Evolutionary conservation across 345 rosid species (phyloP), one percentile per base, ranked within the genome.

Genomic region (Combretum micranthum): DNA sequence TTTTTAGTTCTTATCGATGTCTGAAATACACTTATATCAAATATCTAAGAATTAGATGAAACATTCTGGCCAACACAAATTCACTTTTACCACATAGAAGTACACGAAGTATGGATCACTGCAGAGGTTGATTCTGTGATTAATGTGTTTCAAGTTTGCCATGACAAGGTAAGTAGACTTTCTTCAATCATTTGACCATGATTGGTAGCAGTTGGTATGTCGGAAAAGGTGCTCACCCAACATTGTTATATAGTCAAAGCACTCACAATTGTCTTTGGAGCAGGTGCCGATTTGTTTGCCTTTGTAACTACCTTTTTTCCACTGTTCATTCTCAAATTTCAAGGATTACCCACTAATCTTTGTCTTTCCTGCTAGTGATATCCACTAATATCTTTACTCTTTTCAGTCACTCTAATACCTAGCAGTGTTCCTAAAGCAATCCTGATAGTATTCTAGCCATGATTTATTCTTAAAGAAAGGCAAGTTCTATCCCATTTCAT

Each of bases 211-310:
- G 60, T 58, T 58, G 61, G 44, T 23, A 25, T 37, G 37, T 74
- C 48, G 72, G 72, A 66, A 65, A 65, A 80, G 81, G 50, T 72
- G 91, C 72, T 73, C 86, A 80, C 72, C 82, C 62, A 65, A 59
- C 57, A 26, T 69, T 62, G 64, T 63, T 59, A 47, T 48, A 55
- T 65, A 52, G 66, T 73, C 80, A 75, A 81, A 42, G 26, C 61
- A 71, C 52, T 55, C 64, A 58, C 73, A 68, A 59, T 64, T 67
- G 72, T 65, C 49, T 22, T 59, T 64, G 77, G 74, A 59, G 88
- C 72, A 80, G 85, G 76, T 82, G 73, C 58, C 58, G 54, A 53
- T 25, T 37, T 59, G 25, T 62, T 74, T 60, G 75, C 51, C 70
- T 64, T 53, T 69, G 9, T 50, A 68, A 61, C 71, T 62, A 53